These are phyloP conservation scores for Aspergillus hortae DNA, from an alignment of 2,329 filamentous ascomycete species.

Conservation along the genomic window DNA sequence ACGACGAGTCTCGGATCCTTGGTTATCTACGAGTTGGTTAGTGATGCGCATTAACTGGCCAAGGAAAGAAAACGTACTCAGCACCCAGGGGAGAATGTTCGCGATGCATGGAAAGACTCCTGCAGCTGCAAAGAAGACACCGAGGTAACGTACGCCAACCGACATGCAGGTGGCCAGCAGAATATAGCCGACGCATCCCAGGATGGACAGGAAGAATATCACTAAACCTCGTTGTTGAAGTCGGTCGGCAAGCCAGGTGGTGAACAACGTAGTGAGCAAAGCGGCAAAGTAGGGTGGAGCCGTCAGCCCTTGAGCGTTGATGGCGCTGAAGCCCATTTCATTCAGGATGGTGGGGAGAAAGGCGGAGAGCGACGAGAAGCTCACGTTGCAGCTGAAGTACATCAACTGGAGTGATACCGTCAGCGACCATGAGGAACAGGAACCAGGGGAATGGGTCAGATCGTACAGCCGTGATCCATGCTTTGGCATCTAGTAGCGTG, in stretches of 20 bases:
- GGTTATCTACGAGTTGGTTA: slow-evolving; percentile 53
- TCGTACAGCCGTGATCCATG: slow-evolving; percentile 47
- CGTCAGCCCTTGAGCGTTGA: slow-evolving; percentile 68
- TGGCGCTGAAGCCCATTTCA: slow-evolving; percentile 64
- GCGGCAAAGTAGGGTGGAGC: slow-evolving; percentile 68
- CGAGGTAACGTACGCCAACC: slow-evolving; percentile 50
- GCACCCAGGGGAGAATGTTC: slow-evolving; percentile 67
- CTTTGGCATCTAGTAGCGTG: slow-evolving; percentile 43
- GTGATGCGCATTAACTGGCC: background rate
- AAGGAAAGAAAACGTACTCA: slow-evolving; percentile 37
- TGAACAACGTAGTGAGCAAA: slow-evolving; percentile 59
- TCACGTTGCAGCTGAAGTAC: slow-evolving; percentile 62
- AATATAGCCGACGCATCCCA: slow-evolving; percentile 62
- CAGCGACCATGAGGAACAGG: slow-evolving; percentile 4
- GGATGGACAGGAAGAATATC: slow-evolving; percentile 53
- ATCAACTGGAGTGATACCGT: slow-evolving; percentile 37
- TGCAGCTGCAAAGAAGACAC: slow-evolving; percentile 53
- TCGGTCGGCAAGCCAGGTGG: slow-evolving; percentile 63
- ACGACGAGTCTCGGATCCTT: slow-evolving; percentile 64
- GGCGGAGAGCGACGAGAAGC: slow-evolving; percentile 62
- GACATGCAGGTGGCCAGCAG: slow-evolving; percentile 57
- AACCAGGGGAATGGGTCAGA: background rate
- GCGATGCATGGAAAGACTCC: slow-evolving; percentile 66
- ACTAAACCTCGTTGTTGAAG: slow-evolving; percentile 61
- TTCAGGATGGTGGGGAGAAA: slow-evolving; percentile 62